Evolutionary conservation across 164 flowering plant genomes (phyloP), one percentile per base, ranked within the genome.

Genomic region (Vitis riparia): DNA sequence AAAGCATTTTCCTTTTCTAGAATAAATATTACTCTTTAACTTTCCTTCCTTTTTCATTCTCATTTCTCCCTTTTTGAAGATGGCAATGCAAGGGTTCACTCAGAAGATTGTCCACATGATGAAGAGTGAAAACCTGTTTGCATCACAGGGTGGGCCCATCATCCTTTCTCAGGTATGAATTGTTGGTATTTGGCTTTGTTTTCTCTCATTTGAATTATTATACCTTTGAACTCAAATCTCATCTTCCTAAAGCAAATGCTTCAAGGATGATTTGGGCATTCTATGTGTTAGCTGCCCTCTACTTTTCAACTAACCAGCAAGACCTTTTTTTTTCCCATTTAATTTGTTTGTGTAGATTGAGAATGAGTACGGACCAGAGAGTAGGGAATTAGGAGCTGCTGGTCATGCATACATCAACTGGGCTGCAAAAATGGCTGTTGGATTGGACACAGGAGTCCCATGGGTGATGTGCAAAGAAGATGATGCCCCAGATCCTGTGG

Each of bases 391-490:
- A 55, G 93, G 96, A 61, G 74, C 80, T 66, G 81, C 80, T 59
- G 93, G 91, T 23, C 55, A 87, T 62, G 73, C 82, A 23, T 89
- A 89, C 75, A 79, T 87, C 84, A 83, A 70, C 47, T 90, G 95
- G 95, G 95, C 95, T 51, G 95, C 95, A 63, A 83, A 83, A 48
- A 88, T 91, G 92, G 96, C 96, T 3, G 84, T 85, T 23, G 80
- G 82, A 59, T 65, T 80, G 63, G 80, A 76, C 61, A 91, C 93
- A 30, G 93, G 96, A 8, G 96, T 89, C 51, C 96, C 96, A 2
- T 91, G 96, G 96, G 87, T 89, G 16, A 91, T 91, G 96, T 89
- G 93, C 88, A 90, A 90, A 74, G 85, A 90, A 82, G 85, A 83
- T 6, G 91, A 87, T 77, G 92, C 95, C 70, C 96, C 96, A 14